phyloP scores from a whole-genome alignment of 2,329 filamentous ascomycete genomes.

The Colletotrichum falcatum region DNA sequence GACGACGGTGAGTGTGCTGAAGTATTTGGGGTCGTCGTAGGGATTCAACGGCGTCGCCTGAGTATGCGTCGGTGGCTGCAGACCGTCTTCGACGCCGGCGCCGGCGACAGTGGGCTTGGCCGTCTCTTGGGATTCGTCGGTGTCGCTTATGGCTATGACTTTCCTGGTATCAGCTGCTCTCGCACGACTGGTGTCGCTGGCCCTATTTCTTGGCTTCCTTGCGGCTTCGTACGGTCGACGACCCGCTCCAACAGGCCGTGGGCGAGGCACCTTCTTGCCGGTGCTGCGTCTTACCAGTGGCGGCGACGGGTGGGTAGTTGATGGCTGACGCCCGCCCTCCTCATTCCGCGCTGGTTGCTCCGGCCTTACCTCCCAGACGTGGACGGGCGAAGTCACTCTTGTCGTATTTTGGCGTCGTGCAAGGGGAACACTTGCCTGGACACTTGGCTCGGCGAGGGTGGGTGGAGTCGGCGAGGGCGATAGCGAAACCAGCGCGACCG shows the following conservation, averaged over 20 bases:
- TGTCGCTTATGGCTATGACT: neutral
- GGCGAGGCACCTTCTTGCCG: slow-evolving; percentile 15
- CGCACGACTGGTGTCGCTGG: neutral
- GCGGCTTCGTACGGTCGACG: neutral
- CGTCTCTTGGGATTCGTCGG: neutral
- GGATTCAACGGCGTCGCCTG: neutral
- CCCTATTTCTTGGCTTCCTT: neutral
- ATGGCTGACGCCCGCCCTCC: neutral
- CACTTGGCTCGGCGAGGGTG: neutral
- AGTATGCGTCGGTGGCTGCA: neutral
- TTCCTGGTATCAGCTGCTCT: too few species aligned
- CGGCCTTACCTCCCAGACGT: too few species aligned
- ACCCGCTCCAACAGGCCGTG: neutral
- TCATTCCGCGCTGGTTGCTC: too few species aligned
- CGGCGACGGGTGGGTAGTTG: neutral
- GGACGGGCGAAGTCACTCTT: neutral
- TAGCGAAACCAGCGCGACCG: neutral
- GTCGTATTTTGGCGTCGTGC: neutral
- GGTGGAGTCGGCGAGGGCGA: neutral
- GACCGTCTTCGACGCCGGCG: neutral
- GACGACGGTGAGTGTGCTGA: slow-evolving; percentile 17
- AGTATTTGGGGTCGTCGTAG: slow-evolving; percentile 30
- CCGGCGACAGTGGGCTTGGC: neutral
- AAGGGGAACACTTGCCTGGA: neutral
- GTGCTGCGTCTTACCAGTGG: slow-evolving; percentile 15